Evolutionary conservation across 495 filamentous ascomycete species (phyloP).

Genomic region (Daldinia grandis): DNA sequence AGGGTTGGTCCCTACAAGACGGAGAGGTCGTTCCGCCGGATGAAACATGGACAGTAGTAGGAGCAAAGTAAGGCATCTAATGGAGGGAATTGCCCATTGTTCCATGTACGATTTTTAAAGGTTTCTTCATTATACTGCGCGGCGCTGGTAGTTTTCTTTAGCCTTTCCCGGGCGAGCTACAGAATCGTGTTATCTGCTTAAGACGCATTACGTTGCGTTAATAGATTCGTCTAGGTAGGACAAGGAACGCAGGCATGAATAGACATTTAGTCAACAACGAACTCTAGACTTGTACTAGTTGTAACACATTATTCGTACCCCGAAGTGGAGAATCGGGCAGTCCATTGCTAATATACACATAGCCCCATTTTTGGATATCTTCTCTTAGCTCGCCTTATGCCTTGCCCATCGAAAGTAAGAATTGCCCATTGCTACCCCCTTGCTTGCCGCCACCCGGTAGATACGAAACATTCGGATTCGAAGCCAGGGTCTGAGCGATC

Average conservation of each 20-base stretch:
- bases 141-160: neutral
- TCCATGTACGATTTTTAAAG: neutral
- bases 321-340: slow-evolving; percentile 47
- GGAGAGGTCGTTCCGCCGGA: slow-evolving; percentile 60
- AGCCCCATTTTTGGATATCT: neutral
- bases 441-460: slow-evolving; percentile 78
- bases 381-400: slow-evolving; percentile 30
- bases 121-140: neutral
- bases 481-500: slow-evolving; percentile 88
- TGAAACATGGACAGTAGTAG: slow-evolving; percentile 20
- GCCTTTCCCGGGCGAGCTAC: neutral
- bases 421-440: slow-evolving; percentile 63
- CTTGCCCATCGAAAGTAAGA: slow-evolving; percentile 61
- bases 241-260: slow-evolving; percentile 4
- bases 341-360: slow-evolving; percentile 38
- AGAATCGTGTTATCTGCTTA: neutral
- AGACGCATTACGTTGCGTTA: neutral
- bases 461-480: slow-evolving; percentile 96
- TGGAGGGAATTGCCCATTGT: neutral
- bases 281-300: slow-evolving; percentile 21
- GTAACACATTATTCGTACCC: slow-evolving; percentile 44
- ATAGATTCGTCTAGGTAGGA: neutral
- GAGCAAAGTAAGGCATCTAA: slow-evolving; percentile 5
- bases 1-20: slow-evolving; percentile 70
- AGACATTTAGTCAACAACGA: neutral